Percentiles rank a stretch among this genome's conserved stretches.
These are phyloP conservation scores for Arachnopeziza araneosa DNA, from an alignment of 2,329 filamentous ascomycete species.

Conservation along the genomic window DNA sequence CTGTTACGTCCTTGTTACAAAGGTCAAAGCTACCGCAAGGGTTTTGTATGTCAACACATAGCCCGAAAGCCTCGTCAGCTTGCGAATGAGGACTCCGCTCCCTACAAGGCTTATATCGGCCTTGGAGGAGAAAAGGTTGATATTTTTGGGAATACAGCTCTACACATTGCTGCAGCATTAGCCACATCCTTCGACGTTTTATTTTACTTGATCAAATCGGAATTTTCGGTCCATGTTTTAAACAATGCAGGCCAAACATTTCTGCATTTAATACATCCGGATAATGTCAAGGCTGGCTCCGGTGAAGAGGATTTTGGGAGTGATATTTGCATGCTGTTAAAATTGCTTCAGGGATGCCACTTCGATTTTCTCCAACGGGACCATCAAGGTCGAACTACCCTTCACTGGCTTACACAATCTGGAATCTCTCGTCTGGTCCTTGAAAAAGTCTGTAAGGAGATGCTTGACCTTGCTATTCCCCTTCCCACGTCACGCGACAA, in stretches of 20 bases:
- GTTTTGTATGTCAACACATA: not conserved
- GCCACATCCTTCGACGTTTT: not conserved
- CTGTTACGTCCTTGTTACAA: not conserved
- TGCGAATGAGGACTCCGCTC: not conserved
- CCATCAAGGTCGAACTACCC: not conserved
- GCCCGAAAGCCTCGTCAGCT: not conserved
- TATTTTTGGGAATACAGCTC: not conserved
- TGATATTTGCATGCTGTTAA: not conserved
- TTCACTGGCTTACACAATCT: not conserved
- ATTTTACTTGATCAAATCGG: not conserved
- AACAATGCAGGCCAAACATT: slow-evolving; percentile 6
- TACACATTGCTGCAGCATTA: not conserved
- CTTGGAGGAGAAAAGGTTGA: not conserved
- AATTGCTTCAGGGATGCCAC: not conserved
- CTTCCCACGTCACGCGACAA: not conserved
- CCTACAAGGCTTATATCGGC: not conserved
- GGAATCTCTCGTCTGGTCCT: not conserved
- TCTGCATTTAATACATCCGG: not conserved
- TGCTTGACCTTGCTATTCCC: not conserved
- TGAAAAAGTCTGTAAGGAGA: not conserved
- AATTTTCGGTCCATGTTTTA: not conserved
- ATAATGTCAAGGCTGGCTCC: not conserved
- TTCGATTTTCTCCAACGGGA: slow-evolving; percentile 5
- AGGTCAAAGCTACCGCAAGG: not conserved
- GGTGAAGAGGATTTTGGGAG: not conserved